Conservation (phyloP, 768 basidiomycete species). For the Suillus spraguei region DNA sequence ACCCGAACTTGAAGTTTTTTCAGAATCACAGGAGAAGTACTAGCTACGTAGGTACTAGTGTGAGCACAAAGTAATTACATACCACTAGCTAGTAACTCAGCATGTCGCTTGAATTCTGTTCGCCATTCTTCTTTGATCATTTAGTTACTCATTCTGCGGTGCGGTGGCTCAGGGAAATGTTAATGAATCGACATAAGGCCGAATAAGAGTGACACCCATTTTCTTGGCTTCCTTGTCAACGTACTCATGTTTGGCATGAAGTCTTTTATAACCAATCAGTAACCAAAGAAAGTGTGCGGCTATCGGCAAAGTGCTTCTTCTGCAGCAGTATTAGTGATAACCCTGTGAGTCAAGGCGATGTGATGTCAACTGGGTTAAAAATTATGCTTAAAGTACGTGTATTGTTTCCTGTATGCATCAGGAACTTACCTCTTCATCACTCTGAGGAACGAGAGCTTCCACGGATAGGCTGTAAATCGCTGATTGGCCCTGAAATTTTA, state of each 20-base stretch:
- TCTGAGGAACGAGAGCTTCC: not conserved
- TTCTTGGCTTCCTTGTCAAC: not conserved
- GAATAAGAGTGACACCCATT: not conserved
- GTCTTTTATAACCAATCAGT: not conserved
- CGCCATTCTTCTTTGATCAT: not conserved
- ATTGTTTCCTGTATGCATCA: not conserved
- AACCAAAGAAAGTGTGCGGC: not conserved
- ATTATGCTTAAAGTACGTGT: not conserved
- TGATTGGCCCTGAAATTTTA: not conserved
- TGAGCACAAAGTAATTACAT: not conserved
- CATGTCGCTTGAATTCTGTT: not conserved
- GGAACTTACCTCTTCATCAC: not conserved
- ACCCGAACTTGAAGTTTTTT: not conserved
- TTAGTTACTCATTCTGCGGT: not conserved
- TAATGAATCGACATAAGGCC: not conserved
- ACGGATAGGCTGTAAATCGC: not conserved
- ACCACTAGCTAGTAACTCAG: not conserved
- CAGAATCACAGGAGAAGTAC: not conserved
- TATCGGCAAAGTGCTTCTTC: not conserved
- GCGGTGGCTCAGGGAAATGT: not conserved
- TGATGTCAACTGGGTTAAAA: not conserved
- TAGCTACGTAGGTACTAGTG: no score
- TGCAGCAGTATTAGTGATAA: no score
- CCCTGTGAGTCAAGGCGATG: not conserved
- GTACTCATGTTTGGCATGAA: not conserved